Evolutionary conservation across 2,329 filamentous ascomycete species (phyloP).

Genomic region (Scytalidium sp.): DNA sequence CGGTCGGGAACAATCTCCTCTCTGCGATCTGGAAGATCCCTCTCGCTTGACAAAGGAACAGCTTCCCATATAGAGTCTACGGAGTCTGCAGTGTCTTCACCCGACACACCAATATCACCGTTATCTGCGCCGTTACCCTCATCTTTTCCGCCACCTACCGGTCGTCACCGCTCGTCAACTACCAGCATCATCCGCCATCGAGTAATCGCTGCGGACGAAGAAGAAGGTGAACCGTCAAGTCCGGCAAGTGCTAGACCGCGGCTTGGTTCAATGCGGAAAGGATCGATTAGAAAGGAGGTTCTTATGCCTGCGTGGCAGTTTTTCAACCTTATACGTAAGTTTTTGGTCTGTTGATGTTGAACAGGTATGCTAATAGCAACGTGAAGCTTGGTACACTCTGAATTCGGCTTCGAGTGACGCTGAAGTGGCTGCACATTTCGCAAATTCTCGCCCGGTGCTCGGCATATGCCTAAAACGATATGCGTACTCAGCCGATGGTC

Average conservation of each 20-base stretch:
- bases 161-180: conserved; percentile 30
- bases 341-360: conserved; percentile 17
- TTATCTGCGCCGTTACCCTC: conserved; percentile 8
- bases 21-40: conserved; percentile 12
- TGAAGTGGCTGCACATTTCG: conserved; percentile 87
- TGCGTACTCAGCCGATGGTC: conserved; percentile 66
- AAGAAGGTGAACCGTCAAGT: conserved; percentile 23
- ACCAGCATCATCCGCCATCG: conserved; percentile 56
- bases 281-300: conserved; percentile 66
- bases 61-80: conserved; percentile 19
- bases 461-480: conserved; percentile 94
- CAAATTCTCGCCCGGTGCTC: conserved; percentile 76
- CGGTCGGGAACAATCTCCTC: conserved; percentile 53
- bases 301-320: conserved; percentile 98
- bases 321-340: conserved; percentile 85
- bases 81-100: conserved; percentile 18
- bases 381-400: conserved; percentile 78
- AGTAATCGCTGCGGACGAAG: conserved; percentile 44
- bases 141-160: neutral
- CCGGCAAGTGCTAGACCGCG: conserved; percentile 28
- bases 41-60: conserved; percentile 14
- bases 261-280: conserved; percentile 24
- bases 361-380: conserved; percentile 30
- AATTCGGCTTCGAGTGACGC: conserved; percentile 63
- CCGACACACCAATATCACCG: conserved; percentile 20